Evolutionary conservation across 768 basidiomycete species (phyloP), one percentile per base, ranked within the genome.

Genomic region (Cystobasidium ongulense): DNA sequence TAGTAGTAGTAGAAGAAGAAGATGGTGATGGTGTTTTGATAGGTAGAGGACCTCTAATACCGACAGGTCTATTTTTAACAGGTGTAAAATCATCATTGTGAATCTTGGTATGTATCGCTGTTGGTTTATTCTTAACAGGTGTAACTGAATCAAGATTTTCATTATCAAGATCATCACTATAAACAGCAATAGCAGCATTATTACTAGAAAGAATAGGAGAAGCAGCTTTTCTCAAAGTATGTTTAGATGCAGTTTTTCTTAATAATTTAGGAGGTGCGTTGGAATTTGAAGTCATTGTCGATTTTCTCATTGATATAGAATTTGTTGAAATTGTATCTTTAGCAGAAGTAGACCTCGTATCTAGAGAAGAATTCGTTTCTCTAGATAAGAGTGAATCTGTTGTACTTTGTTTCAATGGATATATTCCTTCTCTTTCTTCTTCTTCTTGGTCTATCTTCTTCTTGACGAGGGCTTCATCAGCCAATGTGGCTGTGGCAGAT

Each of bases 171-270:
- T 35, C 33, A 59, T 59, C 57, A 5, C 33, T 10, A 13, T 4
- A 21, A 5, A 59, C 33, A 29, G 29, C 57, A 29, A 41, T 21
- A 43, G 63, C 63, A n/a, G n/a, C n/a, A n/a, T n/a, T n/a, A 25
- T 64, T 41, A 25, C 15, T 67, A 7, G 39, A 46, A 41, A 67
- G 41, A 7, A 67, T 50, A 50, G 65, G 65, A 43, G 65, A 67
- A 33, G 54, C 68, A 36, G 68, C 68, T 54, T 54, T 54, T 35
- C 68, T 23, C 17, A 71, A 54, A 8, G 53, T 67, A 43, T 71
- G 50, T 43, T 57, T 52, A 8, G 68, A 71, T 29, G 52, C 54
- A 7, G 68, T 43, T 59, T 71, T 71, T 10, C 68, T 23, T 21
- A 71, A 43, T 10, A 71, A 36, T 43, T 59, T 71, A 43, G 68